phyloP scores from a whole-genome alignment of 352 stramenopile genomes.

The Paralagenidium karlingii region DNA sequence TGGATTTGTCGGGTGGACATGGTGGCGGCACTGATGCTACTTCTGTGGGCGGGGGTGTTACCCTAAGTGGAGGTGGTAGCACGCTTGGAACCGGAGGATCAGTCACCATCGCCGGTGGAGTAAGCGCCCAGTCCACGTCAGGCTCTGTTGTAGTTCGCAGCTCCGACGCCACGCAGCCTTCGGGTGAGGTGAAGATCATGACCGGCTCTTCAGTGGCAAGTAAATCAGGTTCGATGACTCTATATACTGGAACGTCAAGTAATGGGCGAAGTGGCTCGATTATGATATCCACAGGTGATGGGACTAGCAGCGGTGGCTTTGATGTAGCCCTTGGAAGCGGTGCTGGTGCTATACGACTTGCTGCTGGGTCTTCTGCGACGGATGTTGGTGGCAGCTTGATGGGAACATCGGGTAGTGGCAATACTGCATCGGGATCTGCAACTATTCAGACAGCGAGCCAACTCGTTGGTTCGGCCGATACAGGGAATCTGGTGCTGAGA shows the following conservation, averaged over 20 bases:
- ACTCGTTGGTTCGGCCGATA: no score
- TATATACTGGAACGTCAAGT: conserved; percentile 1
- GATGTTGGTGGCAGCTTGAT: conserved; percentile 4
- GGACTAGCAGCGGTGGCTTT: no score
- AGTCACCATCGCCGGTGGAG: background rate
- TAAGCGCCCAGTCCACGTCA: background rate
- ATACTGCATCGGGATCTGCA: no score
- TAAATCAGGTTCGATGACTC: conserved; percentile 1
- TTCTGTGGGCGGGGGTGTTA: no score
- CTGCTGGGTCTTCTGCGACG: conserved; percentile 1
- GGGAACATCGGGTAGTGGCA: no score
- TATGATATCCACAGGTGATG: conserved; percentile 3
- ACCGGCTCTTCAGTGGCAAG: conserved; percentile 1
- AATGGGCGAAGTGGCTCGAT: background rate
- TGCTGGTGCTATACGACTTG: conserved; percentile 4
- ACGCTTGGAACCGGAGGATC: background rate
- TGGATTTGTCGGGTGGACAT: conserved; percentile 1
- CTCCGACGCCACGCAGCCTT: background rate
- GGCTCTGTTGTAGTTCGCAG: background rate
- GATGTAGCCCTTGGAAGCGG: background rate
- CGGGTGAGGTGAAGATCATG: background rate
- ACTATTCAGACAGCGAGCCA: no score
- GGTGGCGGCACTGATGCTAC: no score
- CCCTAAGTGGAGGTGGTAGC: background rate
- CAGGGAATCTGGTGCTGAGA: no score